These are phyloP conservation scores for Termitomyces sp. DNA, from an alignment of 768 basidiomycete species.

Conservation along the genomic window DNA sequence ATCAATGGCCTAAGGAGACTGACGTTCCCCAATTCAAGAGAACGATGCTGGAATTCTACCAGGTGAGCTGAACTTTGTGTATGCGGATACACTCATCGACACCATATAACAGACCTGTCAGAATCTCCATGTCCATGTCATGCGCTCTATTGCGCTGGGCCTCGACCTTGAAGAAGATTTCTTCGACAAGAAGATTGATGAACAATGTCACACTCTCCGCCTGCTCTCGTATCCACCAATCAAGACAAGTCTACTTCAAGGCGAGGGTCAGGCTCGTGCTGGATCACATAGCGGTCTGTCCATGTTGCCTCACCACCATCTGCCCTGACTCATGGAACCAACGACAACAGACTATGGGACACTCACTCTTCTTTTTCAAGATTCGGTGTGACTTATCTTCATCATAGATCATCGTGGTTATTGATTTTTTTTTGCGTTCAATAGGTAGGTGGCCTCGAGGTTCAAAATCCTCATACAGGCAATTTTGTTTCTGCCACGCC, in stretches of 20 bases:
- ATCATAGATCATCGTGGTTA: background rate
- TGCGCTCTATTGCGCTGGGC: slow-evolving; percentile 85
- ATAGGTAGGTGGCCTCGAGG: slow-evolving; percentile 77
- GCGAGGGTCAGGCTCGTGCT: slow-evolving; percentile 73
- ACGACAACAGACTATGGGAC: slow-evolving; percentile 66
- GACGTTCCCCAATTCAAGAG: slow-evolving; percentile 65
- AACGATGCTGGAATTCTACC: slow-evolving; percentile 75
- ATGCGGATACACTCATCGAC: background rate
- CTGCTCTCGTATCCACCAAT: slow-evolving; percentile 83
- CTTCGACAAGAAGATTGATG: slow-evolving; percentile 72
- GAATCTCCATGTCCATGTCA: slow-evolving; percentile 67
- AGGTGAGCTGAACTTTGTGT: slow-evolving; percentile 32
- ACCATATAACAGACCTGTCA: slow-evolving; percentile 57
- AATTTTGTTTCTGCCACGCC: slow-evolving; percentile 70
- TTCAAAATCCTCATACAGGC: slow-evolving; percentile 75
- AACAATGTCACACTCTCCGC: slow-evolving; percentile 79
- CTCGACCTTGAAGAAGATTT: slow-evolving; percentile 68
- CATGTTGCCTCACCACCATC: background rate
- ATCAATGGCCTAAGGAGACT: slow-evolving; percentile 71
- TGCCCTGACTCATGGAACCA: background rate
- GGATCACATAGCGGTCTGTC: slow-evolving; percentile 72
- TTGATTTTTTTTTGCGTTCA: background rate
- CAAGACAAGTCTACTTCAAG: slow-evolving; percentile 48
- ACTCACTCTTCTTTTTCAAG: slow-evolving; percentile 81
- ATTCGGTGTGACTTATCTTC: slow-evolving; percentile 39